Evolutionary conservation across 371 early-diverging fungal genomes (phyloP).

Genomic region (Sporodiniella umbellata): DNA sequence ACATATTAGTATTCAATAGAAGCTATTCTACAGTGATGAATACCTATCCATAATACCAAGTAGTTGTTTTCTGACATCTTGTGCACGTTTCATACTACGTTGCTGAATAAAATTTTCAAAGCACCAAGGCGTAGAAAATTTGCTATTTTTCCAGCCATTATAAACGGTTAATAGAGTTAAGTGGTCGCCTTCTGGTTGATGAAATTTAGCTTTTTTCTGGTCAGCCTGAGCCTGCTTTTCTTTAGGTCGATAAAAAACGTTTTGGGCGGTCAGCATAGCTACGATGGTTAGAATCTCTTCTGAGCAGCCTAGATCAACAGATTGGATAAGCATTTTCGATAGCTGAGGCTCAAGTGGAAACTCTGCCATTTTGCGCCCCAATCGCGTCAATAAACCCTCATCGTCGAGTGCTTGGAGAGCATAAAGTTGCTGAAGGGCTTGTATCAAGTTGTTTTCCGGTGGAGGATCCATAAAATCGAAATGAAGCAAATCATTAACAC

Average conservation of each 20-base stretch:
- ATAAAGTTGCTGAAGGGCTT: constrained; percentile 91
- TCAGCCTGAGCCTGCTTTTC: constrained; percentile 95
- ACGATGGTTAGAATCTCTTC: constrained; percentile 96
- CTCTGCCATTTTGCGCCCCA: constrained; percentile 97
- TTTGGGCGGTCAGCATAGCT: constrained; percentile 93
- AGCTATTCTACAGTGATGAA: no score
- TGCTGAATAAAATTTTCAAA: constrained; percentile 94
- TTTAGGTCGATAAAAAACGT: constrained; percentile 94
- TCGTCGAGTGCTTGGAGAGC: constrained; percentile 94
- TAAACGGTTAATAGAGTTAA: constrained; percentile 94
- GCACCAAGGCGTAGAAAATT: constrained; percentile 93
- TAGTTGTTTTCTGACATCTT: constrained; percentile 94
- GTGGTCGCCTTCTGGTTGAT: constrained; percentile 98
- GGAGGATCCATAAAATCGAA: constrained; percentile 99
- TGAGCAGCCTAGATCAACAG: constrained; percentile 89
- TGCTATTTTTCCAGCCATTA: constrained; percentile 88
- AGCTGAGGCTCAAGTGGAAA: constrained; percentile 95
- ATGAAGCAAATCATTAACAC: constrained; percentile 91
- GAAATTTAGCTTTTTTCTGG: constrained; percentile 94
- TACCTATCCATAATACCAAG: constrained; percentile 92
- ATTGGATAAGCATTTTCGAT: constrained; percentile 89
- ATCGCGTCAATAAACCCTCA: constrained; percentile 88
- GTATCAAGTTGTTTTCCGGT: constrained; percentile 86
- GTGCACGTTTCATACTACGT: constrained; percentile 83
- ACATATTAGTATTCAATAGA: no score